Percentiles rank a stretch among this genome's conserved stretches.
Conservation (phyloP, 805 yeast genomes). For the Ogataea kodamae region DNA sequence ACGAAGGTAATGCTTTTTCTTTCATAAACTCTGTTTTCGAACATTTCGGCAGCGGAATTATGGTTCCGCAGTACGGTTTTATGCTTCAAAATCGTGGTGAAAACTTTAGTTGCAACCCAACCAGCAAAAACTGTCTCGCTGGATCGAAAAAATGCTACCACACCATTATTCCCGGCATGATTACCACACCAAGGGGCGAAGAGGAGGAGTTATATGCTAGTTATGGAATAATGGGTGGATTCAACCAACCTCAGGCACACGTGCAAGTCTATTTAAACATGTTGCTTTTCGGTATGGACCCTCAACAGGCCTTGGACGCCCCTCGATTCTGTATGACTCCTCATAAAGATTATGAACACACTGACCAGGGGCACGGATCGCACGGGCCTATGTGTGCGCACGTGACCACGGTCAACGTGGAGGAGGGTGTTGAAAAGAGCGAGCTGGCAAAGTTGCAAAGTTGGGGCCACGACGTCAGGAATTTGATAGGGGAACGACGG, state of each 20-base stretch:
- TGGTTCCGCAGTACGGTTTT: conserved; percentile 65
- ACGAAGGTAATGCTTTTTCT: conserved; percentile 75
- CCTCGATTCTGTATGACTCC: conserved; percentile 69
- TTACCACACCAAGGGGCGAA: conserved; percentile 41
- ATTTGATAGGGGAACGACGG: conserved; percentile 42
- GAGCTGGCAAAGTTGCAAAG: conserved; percentile 43
- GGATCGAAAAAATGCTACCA: conserved; percentile 77
- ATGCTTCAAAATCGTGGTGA: conserved; percentile 73
- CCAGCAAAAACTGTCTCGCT: conserved; percentile 56
- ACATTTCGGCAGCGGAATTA: conserved; percentile 66
- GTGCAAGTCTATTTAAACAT: conserved; percentile 72
- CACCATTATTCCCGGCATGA: conserved; percentile 80
- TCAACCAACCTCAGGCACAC: conserved; percentile 84
- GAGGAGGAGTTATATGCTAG: conserved; percentile 55
- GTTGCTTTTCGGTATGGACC: conserved; percentile 56
- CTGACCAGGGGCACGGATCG: conserved; percentile 56
- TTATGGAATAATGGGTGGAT: conserved; percentile 71
- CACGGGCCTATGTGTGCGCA: conserved; percentile 62
- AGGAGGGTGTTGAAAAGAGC: conserved; percentile 54
- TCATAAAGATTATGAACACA: conserved; percentile 37
- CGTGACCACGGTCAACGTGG: conserved; percentile 57
- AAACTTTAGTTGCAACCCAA: conserved; percentile 61
- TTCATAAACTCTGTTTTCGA: conserved; percentile 73
- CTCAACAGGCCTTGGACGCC: conserved; percentile 72
- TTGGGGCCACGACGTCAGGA: conserved; percentile 56